Conservation (phyloP, 2,329 filamentous ascomycete genomes). For the Colletotrichum sp. region DNA sequence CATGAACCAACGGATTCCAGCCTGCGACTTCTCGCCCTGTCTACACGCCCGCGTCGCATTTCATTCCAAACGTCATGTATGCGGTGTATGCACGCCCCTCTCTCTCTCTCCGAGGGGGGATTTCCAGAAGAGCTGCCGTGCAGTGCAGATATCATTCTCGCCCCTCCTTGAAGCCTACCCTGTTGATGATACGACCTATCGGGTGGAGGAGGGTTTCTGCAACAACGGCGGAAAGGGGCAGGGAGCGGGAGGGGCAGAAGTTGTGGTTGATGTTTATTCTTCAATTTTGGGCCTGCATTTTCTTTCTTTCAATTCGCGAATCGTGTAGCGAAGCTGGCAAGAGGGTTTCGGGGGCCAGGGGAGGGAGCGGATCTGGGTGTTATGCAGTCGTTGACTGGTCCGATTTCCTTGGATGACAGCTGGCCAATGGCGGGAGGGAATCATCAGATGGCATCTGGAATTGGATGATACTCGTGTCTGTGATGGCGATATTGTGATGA, state of each 20-base stretch:
- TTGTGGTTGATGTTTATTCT: neutral
- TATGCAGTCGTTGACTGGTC: neutral
- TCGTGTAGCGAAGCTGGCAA: neutral
- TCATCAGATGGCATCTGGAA: neutral
- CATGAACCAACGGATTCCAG: neutral
- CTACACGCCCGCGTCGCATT: neutral
- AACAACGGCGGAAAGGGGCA: neutral
- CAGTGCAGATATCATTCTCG: neutral
- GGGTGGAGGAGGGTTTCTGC: neutral
- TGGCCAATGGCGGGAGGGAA: neutral
- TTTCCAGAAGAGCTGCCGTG: neutral
- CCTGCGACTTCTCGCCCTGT: neutral
- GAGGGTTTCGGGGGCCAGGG: neutral
- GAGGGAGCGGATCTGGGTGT: neutral
- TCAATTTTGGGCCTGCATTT: neutral
- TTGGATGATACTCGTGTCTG: neutral
- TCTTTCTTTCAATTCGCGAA: neutral
- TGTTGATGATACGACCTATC: neutral
- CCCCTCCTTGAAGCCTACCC: neutral
- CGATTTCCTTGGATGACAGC: neutral
- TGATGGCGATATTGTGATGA: neutral
- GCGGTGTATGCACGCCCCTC: neutral
- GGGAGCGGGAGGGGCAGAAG: neutral
- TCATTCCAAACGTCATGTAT: neutral
- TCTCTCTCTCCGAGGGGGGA: neutral